Conservation (phyloP, 169 alveolate species). For the Fabrea salina region DNA sequence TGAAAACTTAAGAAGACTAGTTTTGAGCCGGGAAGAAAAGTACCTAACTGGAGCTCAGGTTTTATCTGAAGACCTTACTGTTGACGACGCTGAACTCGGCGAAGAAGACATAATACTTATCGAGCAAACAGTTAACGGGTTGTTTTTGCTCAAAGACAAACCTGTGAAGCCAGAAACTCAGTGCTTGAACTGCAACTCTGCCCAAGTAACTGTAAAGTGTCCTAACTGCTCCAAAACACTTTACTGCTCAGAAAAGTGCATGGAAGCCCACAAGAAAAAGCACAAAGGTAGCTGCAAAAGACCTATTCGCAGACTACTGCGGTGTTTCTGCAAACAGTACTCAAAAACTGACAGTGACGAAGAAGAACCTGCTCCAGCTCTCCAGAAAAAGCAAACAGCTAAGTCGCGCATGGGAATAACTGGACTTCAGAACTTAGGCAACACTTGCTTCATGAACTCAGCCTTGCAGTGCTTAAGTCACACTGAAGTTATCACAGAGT, state of each 20-base stretch:
- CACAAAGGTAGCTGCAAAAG: constrained; percentile 50
- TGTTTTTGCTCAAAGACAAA: constrained; percentile 9
- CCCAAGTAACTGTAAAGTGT: not conserved
- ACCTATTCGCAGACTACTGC: constrained; percentile 14
- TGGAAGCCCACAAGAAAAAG: constrained; percentile 38
- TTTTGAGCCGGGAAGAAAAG: not conserved
- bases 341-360: not conserved
- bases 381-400: not conserved
- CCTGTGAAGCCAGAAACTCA: not conserved
- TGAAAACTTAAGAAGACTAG: not conserved
- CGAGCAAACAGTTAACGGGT: not conserved
- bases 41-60: not conserved
- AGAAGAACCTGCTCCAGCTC: not conserved
- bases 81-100: constrained; percentile 33
- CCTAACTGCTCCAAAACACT: constrained; percentile 42
- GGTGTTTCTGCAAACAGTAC: constrained; percentile 17
- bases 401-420: constrained; percentile 42
- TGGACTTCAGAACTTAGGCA: constrained; percentile 78
- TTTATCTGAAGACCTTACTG: not conserved
- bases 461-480: constrained; percentile 72
- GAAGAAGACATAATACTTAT: constrained; percentile 29
- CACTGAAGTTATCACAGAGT: constrained; percentile 62
- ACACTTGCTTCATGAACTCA: constrained; percentile 83
- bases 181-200: not conserved
- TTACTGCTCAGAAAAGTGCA: constrained; percentile 54